Evolutionary conservation across 2,329 filamentous ascomycete species (phyloP), one percentile per base, ranked within the genome.

Genomic region (Aspergillus pseudoglaucus): DNA sequence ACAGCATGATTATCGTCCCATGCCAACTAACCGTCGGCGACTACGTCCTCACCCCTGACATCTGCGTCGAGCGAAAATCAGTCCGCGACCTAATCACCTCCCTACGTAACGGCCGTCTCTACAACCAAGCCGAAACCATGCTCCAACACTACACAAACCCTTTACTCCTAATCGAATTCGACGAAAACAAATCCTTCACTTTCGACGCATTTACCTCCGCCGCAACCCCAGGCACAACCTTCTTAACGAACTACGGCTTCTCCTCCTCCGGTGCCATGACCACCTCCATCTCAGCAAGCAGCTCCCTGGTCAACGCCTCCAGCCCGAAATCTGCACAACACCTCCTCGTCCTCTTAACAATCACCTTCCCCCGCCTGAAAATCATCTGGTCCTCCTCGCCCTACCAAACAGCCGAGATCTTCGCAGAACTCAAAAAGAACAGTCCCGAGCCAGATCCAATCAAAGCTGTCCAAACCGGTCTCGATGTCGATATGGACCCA

Each of bases 21-120:
- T 96, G 91, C 69, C 94, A 95, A 81, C 75, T 98, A 50, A 98
- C 91, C 1, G 91, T 98, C 0, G 93, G 89, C 54, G 93, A 98
- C 72, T 98, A 98, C 68, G 85, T 98, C 52, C 77, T 98, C 38
- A 93, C 88, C 1, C 91, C 91, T 1, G 81, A 83, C 55, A 93
- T 97, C 56, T 95, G 90, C 69, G 81, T 98, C 27, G 93, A 98
- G 73, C 87, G 93, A 42, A 98, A 98, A 72, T 94, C 88, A 22
- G 79, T 98, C 61, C 84, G 83, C 61, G 93, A 98, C 72, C 74
- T 98, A 41, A 91, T 97, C 68, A 84, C 84, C 47, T 96, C 90
- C 1, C 90, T 98, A 71, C 85, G 85, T 57, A 90, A 95, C 65
- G 93, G 93, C 10, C 85, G 93, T 2, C 79, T 98, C 12, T 98